Base-by-base conservation (phyloP, 257 asterid species). In the Lantana camara region DNA sequence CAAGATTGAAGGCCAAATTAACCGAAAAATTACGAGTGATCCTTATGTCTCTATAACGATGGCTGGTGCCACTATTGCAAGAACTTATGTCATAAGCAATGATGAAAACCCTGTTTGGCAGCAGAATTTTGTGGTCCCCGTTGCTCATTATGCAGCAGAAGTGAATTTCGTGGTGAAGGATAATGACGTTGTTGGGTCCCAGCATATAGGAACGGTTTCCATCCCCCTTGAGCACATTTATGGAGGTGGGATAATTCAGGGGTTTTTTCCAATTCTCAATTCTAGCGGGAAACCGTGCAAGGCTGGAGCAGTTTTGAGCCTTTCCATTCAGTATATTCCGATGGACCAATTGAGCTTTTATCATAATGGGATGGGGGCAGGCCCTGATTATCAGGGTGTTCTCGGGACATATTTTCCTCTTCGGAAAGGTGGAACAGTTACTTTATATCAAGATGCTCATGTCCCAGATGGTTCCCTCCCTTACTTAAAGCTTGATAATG, bases 381-480 rank as follows among this genome's bases (percentile, higher is more conserved):
- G 98, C 50, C 96, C 99, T 5, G 79, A 83, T 60, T 94, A 84
- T 75, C 7, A 11, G 16, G 99, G 98, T 44, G 98, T 90, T 59
- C 94, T 88, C 1, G 93, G 91, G 50, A 90, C 99, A 6, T 94
- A 90, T 79, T 94, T 90, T 74, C 99, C 99, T 1, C 90, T 94
- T 66, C 80, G 99, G 78, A 86, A 70, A 74, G 97, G 99, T 11
- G 99, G 99, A 66, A 81, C 64, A 1, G 93, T 94, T 52, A 90
- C 79, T 34, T 91, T 94, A 17, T 94, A 94, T 79, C 99, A 94
- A 80, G 99, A 94, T 87, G 97, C 99, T 57, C 99, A 94, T 75
- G 96, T 83, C 24, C 96, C 96, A 9, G 95, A 86, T 74, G 97
- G 92, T 34, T 67, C 62, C 76, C 89, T 94, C 38, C 99, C 96